A percentile compares a stretch with the other conserved stretches of the same genome.
Evolutionary conservation across 768 basidiomycete species (phyloP).

Genomic region (Collybiopsis luxurians): DNA sequence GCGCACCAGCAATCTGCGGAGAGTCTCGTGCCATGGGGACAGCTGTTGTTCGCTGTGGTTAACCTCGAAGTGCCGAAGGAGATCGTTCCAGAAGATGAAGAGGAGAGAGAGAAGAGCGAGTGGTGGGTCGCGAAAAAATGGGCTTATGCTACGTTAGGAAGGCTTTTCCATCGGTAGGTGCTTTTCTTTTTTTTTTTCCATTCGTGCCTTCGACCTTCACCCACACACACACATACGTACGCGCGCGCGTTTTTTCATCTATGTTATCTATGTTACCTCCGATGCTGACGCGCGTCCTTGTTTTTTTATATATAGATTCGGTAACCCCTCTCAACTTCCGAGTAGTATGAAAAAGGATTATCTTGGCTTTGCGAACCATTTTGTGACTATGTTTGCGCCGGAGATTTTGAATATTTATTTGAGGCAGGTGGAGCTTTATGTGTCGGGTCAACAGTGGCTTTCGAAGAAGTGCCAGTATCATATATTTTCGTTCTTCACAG

Average conservation of each 20-base stretch:
- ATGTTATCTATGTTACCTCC: too few species aligned
- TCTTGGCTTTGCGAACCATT: constrained; percentile 69
- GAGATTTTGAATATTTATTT: constrained; percentile 85
- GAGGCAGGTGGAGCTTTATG: constrained; percentile 64
- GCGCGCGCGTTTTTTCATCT: too few species aligned
- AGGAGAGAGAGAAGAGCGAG: constrained; percentile 72
- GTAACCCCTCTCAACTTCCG: constrained; percentile 86
- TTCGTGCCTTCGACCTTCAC: not conserved
- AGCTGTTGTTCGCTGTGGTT: constrained; percentile 77
- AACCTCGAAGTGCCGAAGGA: constrained; percentile 65
- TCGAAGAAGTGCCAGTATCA: constrained; percentile 83
- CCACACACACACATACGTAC: too few species aligned
- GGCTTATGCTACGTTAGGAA: constrained; percentile 80
- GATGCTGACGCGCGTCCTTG: too few species aligned
- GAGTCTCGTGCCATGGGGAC: constrained; percentile 85
- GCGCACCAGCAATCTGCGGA: constrained; percentile 71
- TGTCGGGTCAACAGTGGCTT: constrained; percentile 75
- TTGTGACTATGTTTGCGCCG: constrained; percentile 75
- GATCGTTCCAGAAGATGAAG: constrained; percentile 66
- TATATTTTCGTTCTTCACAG: constrained; percentile 82
- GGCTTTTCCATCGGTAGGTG: constrained; percentile 69
- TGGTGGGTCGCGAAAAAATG: constrained; percentile 97
- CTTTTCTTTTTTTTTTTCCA: not conserved
- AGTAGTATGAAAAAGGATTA: constrained; percentile 69
- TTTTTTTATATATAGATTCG: constrained; percentile 47